Conservation (phyloP, 805 yeast species). For the Candida coleopterorum region DNA sequence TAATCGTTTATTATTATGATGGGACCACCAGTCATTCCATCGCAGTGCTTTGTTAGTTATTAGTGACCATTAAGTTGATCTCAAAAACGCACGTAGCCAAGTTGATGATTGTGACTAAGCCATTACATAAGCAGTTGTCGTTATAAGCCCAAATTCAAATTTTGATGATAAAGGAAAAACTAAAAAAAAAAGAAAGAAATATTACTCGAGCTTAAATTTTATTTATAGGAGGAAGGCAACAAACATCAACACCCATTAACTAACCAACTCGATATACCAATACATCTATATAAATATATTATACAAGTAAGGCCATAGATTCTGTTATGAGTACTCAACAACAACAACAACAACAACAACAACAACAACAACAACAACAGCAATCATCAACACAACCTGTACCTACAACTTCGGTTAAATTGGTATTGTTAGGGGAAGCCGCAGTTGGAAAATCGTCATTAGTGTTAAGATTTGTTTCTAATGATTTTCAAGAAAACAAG, state of each 20-base stretch:
- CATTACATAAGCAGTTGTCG: no score
- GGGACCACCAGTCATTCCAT: no score
- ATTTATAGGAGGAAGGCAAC: conserved; percentile 2
- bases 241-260: background rate
- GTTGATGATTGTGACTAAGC: no score
- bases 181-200: background rate
- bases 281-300: no score
- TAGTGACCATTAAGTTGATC: no score
- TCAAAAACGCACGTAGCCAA: no score
- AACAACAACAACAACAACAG: conserved; percentile 10
- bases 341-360: conserved; percentile 4
- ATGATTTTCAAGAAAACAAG: conserved; percentile 94
- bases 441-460: conserved; percentile 96
- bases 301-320: no score
- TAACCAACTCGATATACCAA: no score
- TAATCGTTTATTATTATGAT: no score
- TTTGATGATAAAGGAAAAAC: background rate
- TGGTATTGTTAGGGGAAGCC: conserved; percentile 92
- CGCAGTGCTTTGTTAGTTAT: no score
- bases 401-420: conserved; percentile 70
- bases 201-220: no score
- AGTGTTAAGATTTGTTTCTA: conserved; percentile 86
- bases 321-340: conserved; percentile 2
- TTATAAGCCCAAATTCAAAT: no score
- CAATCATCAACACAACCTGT: conserved; percentile 13